These are phyloP conservation scores for Fereydounia khargensis DNA, from an alignment of 1,284 basidiomycete species.

Conservation along the genomic window DNA sequence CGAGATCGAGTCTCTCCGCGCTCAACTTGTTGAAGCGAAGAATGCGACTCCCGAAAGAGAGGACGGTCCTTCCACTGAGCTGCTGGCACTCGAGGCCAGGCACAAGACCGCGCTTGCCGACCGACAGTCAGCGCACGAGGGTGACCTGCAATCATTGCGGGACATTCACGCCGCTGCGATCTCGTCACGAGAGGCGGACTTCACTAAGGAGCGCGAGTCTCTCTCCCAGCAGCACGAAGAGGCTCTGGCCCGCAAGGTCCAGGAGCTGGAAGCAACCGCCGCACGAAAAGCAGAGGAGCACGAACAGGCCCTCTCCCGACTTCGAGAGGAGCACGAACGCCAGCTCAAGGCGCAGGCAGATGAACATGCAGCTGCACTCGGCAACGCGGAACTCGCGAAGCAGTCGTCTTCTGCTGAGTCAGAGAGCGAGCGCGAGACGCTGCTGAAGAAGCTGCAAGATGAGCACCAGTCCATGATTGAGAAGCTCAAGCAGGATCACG, in stretches of 20 bases:
- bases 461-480: conserved; percentile 13
- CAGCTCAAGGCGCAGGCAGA: conserved; percentile 8
- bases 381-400: conserved; percentile 8
- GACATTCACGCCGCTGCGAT: not conserved
- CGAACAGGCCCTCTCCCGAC: not conserved
- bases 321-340: conserved; percentile 18
- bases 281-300: conserved; percentile 11
- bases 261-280: conserved; percentile 1
- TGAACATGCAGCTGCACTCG: conserved; percentile 23
- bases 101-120: too few relatives aligned
- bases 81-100: too few relatives aligned
- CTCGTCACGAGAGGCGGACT: not conserved
- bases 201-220: not conserved
- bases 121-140: not conserved
- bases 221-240: conserved; percentile 5
- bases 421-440: conserved; percentile 5
- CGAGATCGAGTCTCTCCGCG: conserved; percentile 67
- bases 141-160: not conserved
- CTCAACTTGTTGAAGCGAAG: too few relatives aligned
- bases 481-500: conserved; percentile 17
- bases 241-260: conserved; percentile 1
- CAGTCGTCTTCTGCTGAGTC: conserved; percentile 1
- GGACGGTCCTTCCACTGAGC: too few relatives aligned
- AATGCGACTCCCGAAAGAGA: too few relatives aligned
- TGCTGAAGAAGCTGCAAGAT: conserved; percentile 7